Evolutionary conservation across 805 yeast species (phyloP), one percentile per base, ranked within the genome.

Genomic region (Komagataella ulmi): DNA sequence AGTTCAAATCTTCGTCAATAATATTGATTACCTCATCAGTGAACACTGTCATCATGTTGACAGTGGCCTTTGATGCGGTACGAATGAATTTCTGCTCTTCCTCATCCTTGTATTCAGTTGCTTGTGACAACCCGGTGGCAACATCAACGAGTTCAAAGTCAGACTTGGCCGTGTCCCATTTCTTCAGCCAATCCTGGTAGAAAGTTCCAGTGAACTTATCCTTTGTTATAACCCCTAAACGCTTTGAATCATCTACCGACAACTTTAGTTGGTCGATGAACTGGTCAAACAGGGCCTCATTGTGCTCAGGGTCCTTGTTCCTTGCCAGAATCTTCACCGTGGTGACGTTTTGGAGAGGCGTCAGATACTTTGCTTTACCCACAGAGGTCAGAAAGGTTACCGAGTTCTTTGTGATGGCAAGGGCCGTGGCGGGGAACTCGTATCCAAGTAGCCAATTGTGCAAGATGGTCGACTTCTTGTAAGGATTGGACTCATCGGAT

Each of bases 381-480:
- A 81, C 83, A 30, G 91, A 82, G 0, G 97, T 90, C 53, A 90
- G 73, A 51, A 91, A 70, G 3, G 80, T 65, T 44, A 80, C 70
- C 56, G 79, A 80, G 44, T 76, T 77, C 51, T 75, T 73, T 3
- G 85, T 76, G 53, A 90, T 68, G 50, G 75, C 79, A 51, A 91
- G 67, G 30, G 81, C 81, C 1, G 97, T 89, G 50, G 93, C 93
- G n/a, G 96, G 95, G 62, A 91, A 91, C 64, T 93, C 98, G 64
- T 90, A 91, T 3, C 97, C 96, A 49, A 91, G 69, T 51, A 91
- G 70, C 98, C 98, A 91, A 50, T 81, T 85, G 64, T 90, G 97
- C 48, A 90, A 67, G 47, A 85, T 83, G 1, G 95, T 82, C 10
- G 95, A 83, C 67, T 88, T 88, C 63, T 85, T 88, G 66, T 88